Evolutionary conservation across 352 stramenopile genomes (phyloP).

Genomic region (Phytophthora uliginosa): DNA sequence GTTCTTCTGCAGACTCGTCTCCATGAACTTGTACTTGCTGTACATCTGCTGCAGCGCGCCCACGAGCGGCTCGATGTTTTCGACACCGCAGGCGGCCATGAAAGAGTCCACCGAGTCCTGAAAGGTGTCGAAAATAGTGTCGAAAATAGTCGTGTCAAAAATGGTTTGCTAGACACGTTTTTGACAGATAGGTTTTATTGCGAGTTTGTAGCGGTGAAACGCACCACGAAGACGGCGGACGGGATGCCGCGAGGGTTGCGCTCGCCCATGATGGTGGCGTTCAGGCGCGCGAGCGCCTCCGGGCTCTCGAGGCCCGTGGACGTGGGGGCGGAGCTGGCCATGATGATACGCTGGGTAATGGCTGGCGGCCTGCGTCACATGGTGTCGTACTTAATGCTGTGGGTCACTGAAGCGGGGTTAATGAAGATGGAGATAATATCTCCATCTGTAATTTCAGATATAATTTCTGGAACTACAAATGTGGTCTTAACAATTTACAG

Average conservation of each 20-base stretch:
- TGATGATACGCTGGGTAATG: slow-evolving; percentile 32
- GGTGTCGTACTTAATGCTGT: neutral
- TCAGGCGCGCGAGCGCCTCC: slow-evolving; percentile 76
- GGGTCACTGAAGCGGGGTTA: neutral
- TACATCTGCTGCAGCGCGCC: slow-evolving; percentile 89
- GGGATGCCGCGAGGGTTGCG: slow-evolving; percentile 87
- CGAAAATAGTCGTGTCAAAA: neutral
- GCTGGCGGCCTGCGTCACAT: slow-evolving; percentile 17
- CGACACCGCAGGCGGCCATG: slow-evolving; percentile 63
- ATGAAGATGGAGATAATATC: neutral
- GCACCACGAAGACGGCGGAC: slow-evolving; percentile 80
- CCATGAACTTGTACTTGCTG: slow-evolving; percentile 94
- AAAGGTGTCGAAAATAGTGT: slow-evolving; percentile 5
- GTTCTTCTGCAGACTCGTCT: slow-evolving; percentile 88
- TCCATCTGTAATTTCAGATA: too few relatives aligned
- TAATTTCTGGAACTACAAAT: neutral
- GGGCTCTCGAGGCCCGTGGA: slow-evolving; percentile 66
- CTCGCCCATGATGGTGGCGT: slow-evolving; percentile 80
- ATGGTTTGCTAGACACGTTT: neutral
- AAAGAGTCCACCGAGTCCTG: slow-evolving; percentile 85
- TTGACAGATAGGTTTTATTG: neutral
- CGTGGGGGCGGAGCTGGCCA: slow-evolving; percentile 42
- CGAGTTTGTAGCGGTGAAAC: neutral
- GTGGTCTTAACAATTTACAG: neutral
- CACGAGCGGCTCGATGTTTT: slow-evolving; percentile 80